These are phyloP conservation scores for Nigrospora osmanthi DNA, from an alignment of 2,329 filamentous ascomycete genomes.

Conservation along the genomic window DNA sequence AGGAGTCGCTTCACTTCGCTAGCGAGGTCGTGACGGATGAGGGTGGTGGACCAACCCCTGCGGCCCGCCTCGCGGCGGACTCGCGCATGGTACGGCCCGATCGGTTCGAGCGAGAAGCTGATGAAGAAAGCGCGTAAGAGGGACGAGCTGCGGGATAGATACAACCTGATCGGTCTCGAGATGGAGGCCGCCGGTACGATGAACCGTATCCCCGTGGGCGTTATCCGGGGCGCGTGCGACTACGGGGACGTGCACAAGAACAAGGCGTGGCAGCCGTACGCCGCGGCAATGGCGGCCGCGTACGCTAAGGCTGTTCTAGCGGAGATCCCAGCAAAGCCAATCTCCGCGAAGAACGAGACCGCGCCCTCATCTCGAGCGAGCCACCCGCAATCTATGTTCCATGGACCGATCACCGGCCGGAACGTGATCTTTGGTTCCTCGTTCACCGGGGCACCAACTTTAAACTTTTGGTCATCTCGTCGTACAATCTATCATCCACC, in stretches of 20 bases:
- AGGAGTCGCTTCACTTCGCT: constrained; percentile 10
- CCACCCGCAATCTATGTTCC: no score
- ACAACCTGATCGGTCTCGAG: not conserved
- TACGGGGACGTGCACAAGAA: no score
- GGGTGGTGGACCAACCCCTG: constrained; percentile 5
- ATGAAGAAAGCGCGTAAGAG: constrained; percentile 15
- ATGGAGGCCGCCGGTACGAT: no score
- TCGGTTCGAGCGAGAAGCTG: constrained; percentile 24
- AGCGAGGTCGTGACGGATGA: constrained; percentile 12
- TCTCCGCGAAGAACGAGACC: not conserved
- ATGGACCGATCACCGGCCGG: not conserved
- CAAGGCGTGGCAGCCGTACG: constrained; percentile 15
- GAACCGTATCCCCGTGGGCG: no score
- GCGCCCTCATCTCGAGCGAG: no score
- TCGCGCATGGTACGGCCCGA: constrained; percentile 23
- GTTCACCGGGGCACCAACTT: not conserved
- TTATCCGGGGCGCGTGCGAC: no score
- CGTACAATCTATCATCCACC: not conserved
- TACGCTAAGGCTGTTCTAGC: not conserved
- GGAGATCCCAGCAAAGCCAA: constrained; percentile 19
- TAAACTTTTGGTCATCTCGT: not conserved
- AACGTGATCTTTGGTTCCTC: not conserved
- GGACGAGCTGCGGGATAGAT: constrained; percentile 5
- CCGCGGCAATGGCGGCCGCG: constrained; percentile 3
- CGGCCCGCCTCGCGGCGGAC: constrained; percentile 14